Evolutionary conservation across 768 basidiomycete species (phyloP), one percentile per base, ranked within the genome.

Genomic region (Auriscalpium vulgare): DNA sequence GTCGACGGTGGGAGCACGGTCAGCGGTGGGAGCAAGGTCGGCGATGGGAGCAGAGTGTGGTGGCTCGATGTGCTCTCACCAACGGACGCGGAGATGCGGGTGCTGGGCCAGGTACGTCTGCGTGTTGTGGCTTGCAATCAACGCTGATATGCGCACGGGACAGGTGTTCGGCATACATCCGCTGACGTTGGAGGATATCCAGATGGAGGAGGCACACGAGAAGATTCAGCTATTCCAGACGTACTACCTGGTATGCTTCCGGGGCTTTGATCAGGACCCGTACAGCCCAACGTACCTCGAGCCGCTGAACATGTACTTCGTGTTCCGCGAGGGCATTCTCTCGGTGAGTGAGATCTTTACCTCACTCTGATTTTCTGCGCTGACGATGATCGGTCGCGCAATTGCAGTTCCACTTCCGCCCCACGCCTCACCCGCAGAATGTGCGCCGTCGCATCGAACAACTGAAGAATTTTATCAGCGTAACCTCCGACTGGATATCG

Each of bases 401-500:
- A 48, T 9, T 56, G 3, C 62, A 95, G 89, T 97, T 97, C 76
- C 97, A 99, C 70, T 98, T 97, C 79, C 82, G 92, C 23, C 91
- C 93, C 4, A 97, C 97, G 0, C 91, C 97, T 0, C 97, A 99
- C 65, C 95, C 97, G 1, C 94, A 97, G 69, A 98, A 95, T 68
- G 97, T 99, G 43, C 90, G 97, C 14, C 81, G 95, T 44, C 89
- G 97, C 45, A 99, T 99, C 66, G 97, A 97, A 72, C 97, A 98
- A 68, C 88, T 99, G 60, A 97, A 94, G 68, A 97, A 99, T 75
- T 98, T 98, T 73, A 98, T 99, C 69, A 88, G 81, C 60, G 95
- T 98, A 65, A 98, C 97, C 9, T 95, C 95, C 4, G 97, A 99
- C 74, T 99, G 97, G 97, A 99, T 99, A 62, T 97, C 95, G 6